Percentiles rank a stretch among this genome's conserved stretches.
phyloP scores from a whole-genome alignment of 768 basidiomycete species.

The Xerocomus potaroensis region DNA sequence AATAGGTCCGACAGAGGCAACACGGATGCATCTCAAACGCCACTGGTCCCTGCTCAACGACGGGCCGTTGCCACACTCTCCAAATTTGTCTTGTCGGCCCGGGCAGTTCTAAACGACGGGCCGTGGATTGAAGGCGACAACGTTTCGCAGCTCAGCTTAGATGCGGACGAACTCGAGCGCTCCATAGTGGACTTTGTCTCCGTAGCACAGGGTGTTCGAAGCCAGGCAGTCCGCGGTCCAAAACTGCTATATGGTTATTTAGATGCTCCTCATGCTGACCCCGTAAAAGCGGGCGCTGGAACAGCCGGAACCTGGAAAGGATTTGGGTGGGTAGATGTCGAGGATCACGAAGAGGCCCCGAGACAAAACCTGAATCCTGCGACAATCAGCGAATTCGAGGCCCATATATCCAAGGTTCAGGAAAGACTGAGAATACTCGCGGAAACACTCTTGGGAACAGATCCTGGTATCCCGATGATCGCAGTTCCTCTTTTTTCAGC shows the following conservation, averaged over 20 bases:
- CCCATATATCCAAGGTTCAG: slow-evolving; percentile 24
- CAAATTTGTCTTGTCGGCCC: slow-evolving; percentile 79
- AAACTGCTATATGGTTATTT: slow-evolving; percentile 38
- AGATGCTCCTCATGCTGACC: slow-evolving; percentile 33
- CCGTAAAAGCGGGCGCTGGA: slow-evolving; percentile 46
- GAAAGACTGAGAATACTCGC: slow-evolving; percentile 23
- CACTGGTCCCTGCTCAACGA: slow-evolving; percentile 72
- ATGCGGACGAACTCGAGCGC: slow-evolving; percentile 69
- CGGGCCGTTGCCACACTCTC: slow-evolving; percentile 85
- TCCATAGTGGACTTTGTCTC: slow-evolving; percentile 63
- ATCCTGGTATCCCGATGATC: slow-evolving; percentile 15
- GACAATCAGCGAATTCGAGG: slow-evolving; percentile 33
- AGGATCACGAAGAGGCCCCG: slow-evolving; percentile 31
- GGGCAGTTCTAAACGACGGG: slow-evolving; percentile 60
- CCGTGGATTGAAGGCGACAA: slow-evolving; percentile 22
- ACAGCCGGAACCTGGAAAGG: slow-evolving; percentile 50
- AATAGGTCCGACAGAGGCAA: slow-evolving; percentile 23
- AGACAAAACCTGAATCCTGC: slow-evolving; percentile 23
- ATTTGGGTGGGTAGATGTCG: slow-evolving; percentile 45
- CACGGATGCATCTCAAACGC: slow-evolving; percentile 42
- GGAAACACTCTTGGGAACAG: slow-evolving; percentile 16
- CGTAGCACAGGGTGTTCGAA: slow-evolving; percentile 48
- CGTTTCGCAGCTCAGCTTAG: slow-evolving; percentile 53
- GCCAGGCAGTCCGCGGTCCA: slow-evolving; percentile 21
- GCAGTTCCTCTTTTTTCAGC: not conserved